Evolutionary conservation across 495 filamentous ascomycete species (phyloP).

Genomic region (Penicillium samsonianum): DNA sequence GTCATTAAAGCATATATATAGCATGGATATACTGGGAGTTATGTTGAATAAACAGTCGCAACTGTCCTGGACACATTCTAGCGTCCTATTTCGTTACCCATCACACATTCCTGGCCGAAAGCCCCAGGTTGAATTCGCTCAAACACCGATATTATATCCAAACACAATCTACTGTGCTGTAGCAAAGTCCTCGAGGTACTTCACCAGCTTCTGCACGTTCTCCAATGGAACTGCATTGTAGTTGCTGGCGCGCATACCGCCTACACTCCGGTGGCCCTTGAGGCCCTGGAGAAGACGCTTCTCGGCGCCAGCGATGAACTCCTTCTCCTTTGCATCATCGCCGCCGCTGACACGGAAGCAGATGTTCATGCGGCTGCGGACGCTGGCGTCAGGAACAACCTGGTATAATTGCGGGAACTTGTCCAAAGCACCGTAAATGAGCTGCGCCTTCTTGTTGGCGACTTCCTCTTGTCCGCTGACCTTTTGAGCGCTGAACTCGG

Average conservation of each 20-base stretch:
- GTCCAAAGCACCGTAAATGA: slow-evolving; percentile 76
- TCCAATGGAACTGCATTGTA: slow-evolving; percentile 65
- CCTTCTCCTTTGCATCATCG: slow-evolving; percentile 67
- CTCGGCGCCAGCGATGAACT: slow-evolving; percentile 69
- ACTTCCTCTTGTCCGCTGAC: slow-evolving; percentile 65
- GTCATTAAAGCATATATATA: slow-evolving; percentile 22
- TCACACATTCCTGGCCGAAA: slow-evolving; percentile 13
- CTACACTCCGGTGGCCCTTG: slow-evolving; percentile 81
- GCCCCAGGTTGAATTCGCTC: slow-evolving; percentile 21
- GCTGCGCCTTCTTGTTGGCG: slow-evolving; percentile 67
- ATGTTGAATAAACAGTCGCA: slow-evolving; percentile 33
- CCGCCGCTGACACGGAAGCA: slow-evolving; percentile 71
- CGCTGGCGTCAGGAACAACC: slow-evolving; percentile 70
- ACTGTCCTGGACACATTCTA: slow-evolving; percentile 14
- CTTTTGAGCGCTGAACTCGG: slow-evolving; percentile 59
- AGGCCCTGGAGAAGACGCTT: slow-evolving; percentile 60
- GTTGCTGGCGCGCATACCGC: slow-evolving; percentile 54
- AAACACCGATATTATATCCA: slow-evolving; percentile 8
- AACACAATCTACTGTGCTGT: slow-evolving; percentile 23
- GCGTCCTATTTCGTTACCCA: slow-evolving; percentile 19
- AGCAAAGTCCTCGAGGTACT: slow-evolving; percentile 63
- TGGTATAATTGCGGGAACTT: slow-evolving; percentile 66
- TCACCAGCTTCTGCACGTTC: slow-evolving; percentile 61
- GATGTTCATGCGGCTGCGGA: slow-evolving; percentile 86
- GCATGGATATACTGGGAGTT: slow-evolving; percentile 25